These are phyloP conservation scores for Withania somnifera DNA, from an alignment of 305 asterid genomes.

Conservation along the genomic window DNA sequence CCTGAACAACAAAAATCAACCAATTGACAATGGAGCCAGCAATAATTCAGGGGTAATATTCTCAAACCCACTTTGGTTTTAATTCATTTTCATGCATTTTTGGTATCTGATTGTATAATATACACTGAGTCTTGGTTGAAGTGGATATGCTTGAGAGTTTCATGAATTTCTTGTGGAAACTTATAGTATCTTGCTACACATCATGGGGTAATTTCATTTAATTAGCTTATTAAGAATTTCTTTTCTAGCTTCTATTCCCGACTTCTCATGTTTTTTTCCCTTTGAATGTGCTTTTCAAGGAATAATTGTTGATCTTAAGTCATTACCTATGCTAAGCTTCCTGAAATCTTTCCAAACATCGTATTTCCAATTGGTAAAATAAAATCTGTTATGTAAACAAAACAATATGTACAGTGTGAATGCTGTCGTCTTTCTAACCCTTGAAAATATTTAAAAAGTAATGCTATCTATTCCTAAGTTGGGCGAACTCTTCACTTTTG, in stretches of 20 bases:
- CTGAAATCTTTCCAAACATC: not conserved
- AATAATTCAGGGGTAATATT: constrained; percentile 38
- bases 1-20: constrained; percentile 14
- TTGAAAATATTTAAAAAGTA: not conserved
- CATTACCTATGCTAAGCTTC: not conserved
- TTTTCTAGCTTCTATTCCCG: not conserved
- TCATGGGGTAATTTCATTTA: not conserved
- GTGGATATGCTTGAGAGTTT: not conserved
- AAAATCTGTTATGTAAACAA: not conserved
- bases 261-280: not conserved
- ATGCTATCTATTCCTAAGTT: not conserved
- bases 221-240: not conserved
- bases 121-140: not conserved
- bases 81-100: constrained; percentile 9
- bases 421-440: not conserved
- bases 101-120: not conserved
- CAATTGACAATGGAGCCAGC: constrained; percentile 16
- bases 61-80: not conserved
- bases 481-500: too few relatives aligned
- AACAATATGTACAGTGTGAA: not conserved
- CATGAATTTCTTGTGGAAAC: not conserved
- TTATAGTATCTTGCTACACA: not conserved
- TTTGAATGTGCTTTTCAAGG: not conserved
- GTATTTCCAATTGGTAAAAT: not conserved
- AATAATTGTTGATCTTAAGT: not conserved